Percentiles rank a stretch among this genome's conserved stretches.
phyloP scores from a whole-genome alignment of 192 early-diverging fungal species.

The Coemansia sp. region DNA sequence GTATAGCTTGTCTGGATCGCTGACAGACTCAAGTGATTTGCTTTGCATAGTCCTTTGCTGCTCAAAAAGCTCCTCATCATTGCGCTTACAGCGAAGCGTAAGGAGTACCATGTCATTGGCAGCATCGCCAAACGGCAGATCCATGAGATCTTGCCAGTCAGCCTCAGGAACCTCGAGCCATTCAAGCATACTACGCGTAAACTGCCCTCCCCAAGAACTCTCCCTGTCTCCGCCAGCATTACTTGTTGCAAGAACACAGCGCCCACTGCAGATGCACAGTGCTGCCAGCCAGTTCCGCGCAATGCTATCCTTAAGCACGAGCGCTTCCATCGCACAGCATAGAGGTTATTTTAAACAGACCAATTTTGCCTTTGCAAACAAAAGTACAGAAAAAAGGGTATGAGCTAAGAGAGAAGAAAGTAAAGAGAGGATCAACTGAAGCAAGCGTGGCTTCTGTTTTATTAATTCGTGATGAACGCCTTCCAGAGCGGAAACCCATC shows the following conservation, averaged over 20 bases:
- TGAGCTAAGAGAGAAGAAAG: not conserved
- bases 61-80: constrained; percentile 22
- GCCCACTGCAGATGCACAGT: constrained; percentile 41
- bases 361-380: not conserved
- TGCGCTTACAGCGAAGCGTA: constrained; percentile 36
- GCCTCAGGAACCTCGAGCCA: constrained; percentile 23
- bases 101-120: constrained; percentile 45
- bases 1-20: constrained; percentile 31
- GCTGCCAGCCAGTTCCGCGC: constrained; percentile 36
- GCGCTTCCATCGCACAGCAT: constrained; percentile 23
- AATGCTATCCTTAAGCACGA: constrained; percentile 23
- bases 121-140: constrained; percentile 30
- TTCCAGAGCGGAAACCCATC: too few species aligned
- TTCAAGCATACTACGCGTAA: constrained; percentile 37
- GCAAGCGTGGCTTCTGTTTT: too few species aligned
- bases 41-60: constrained; percentile 1
- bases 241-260: constrained; percentile 36
- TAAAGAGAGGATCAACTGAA: too few species aligned
- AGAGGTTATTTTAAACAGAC: not conserved
- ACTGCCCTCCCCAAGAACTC: constrained; percentile 26
- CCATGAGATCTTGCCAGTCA: constrained; percentile 19
- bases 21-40: constrained; percentile 20
- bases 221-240: too few species aligned
- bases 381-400: not conserved
- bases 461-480: too few species aligned